These are phyloP conservation scores for Trifolium dubium DNA, from an alignment of 306 rosid genomes.

Conservation along the genomic window DNA sequence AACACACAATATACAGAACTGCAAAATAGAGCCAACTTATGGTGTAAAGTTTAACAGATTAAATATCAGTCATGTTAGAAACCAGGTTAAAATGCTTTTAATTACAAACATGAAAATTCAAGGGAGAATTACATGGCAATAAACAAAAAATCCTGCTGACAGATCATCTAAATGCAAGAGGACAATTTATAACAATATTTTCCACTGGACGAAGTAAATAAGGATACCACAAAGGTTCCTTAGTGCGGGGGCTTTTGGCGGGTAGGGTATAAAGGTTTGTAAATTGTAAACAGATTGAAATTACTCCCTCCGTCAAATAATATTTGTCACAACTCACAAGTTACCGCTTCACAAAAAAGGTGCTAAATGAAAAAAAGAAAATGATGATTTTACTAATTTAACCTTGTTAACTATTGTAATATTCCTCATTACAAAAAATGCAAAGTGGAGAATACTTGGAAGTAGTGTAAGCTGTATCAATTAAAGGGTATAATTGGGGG, in stretches of 20 bases:
- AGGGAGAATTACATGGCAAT: slow-evolving; percentile 3
- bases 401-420: no score
- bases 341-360: no score
- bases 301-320: not conserved
- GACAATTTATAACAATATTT: not conserved
- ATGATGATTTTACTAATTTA: no score
- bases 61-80: slow-evolving; percentile 8
- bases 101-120: slow-evolving; percentile 17
- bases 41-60: slow-evolving; percentile 13
- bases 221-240: slow-evolving; percentile 8
- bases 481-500: no score
- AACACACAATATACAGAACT: slow-evolving; percentile 19
- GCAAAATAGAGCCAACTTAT: slow-evolving; percentile 17
- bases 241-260: not conserved
- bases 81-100: slow-evolving; percentile 7
- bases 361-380: no score
- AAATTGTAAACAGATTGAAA: slow-evolving; percentile 6
- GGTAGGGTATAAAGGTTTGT: slow-evolving; percentile 4
- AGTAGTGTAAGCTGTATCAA: no score
- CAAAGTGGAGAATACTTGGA: no score
- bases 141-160: slow-evolving; percentile 4
- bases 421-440: no score
- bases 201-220: slow-evolving; percentile 21
- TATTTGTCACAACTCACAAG: no score
- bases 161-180: slow-evolving; percentile 22